phyloP scores from a whole-genome alignment of 164 flowering plant genomes.

The Vitis amurensis region DNA sequence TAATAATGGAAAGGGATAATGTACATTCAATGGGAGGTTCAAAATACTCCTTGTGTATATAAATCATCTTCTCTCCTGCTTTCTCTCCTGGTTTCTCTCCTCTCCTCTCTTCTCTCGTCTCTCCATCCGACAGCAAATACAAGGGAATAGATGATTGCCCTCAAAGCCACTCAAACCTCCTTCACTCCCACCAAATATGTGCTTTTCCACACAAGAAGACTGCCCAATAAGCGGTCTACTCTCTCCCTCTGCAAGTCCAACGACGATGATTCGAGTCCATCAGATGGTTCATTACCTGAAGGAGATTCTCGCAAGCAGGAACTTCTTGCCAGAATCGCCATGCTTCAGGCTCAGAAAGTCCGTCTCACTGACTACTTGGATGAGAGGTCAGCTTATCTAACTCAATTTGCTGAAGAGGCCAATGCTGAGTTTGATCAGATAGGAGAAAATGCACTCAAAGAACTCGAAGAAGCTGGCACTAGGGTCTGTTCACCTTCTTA shows the following conservation, averaged over 20 bases:
- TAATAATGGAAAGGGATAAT: constrained; percentile 13
- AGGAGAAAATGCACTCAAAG: constrained; percentile 74
- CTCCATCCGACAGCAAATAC: not conserved
- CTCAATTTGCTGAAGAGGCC: constrained; percentile 84
- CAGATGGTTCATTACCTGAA: constrained; percentile 39
- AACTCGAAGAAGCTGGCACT: constrained; percentile 67
- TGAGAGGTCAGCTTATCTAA: constrained; percentile 66
- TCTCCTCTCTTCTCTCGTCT: not conserved
- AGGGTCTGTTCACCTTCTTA: constrained; percentile 47
- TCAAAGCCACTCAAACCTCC: constrained; percentile 52
- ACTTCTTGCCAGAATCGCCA: constrained; percentile 66
- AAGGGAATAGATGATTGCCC: constrained; percentile 44
- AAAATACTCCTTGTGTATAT: constrained; percentile 1
- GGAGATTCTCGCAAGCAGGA: constrained; percentile 77
- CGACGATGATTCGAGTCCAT: constrained; percentile 26
- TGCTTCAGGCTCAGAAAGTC: constrained; percentile 80
- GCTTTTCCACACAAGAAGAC: constrained; percentile 23
- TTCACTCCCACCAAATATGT: constrained; percentile 36
- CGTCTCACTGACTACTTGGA: constrained; percentile 80
- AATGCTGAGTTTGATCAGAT: constrained; percentile 72
- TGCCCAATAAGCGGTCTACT: constrained; percentile 20
- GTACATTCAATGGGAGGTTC: constrained; percentile 22
- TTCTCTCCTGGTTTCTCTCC: constrained; percentile 8
- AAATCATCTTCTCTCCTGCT: not conserved
- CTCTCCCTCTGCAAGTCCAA: constrained; percentile 50